Evolutionary conservation across 805 yeast genomes (phyloP), one percentile per base, ranked within the genome.

Genomic region (Pichia manshurica): DNA sequence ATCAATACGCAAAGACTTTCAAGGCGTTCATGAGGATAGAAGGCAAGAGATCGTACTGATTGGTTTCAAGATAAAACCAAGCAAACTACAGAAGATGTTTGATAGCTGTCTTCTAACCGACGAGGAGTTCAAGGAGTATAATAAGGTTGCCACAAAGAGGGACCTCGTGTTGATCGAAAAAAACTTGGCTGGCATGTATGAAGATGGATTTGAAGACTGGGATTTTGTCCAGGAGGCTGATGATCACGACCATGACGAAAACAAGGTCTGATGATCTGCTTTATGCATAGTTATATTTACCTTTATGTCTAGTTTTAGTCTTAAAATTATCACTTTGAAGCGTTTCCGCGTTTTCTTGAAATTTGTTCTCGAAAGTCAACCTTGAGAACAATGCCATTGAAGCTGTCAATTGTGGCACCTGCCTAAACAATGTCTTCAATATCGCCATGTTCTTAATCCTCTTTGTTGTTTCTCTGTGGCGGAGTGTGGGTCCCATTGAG

Each of bases 171-270:
- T 62, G 34, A 57, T 62, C 13, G 75, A 70, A 44, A 58, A 62
- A 25, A 56, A 56, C 36, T 52, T 68, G 29, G 61, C 59, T 39
- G 54, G 53, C 2, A 52, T 58, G 12, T 70, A 64, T 49, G 64
- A 63, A 20, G 75, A 72, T 52, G 75, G 75, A 1, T 72, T 72
- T 52, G 75, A 71, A 46, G 71, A 66, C 36, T 72, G 75, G 76
- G 56, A 47, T 20, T 39, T 39, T 10, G 25, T 50, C 21, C 21
- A 22, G 15, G 48, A 44, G 13, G 37, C 39, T 16, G 50, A 47
- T 7, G 45, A 43, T 19, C 22, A 19, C 23, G 23, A 36, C 8
- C 8, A 34, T 8, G 9, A 34, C 20, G 6, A 8, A 34, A 34
- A 16, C n/a, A 29, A 29, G 10, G 10, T 29, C 33, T 29, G 33